phyloP scores from a whole-genome alignment of 2,329 filamentous ascomycete species.

The Pyrenochaeta sp. region DNA sequence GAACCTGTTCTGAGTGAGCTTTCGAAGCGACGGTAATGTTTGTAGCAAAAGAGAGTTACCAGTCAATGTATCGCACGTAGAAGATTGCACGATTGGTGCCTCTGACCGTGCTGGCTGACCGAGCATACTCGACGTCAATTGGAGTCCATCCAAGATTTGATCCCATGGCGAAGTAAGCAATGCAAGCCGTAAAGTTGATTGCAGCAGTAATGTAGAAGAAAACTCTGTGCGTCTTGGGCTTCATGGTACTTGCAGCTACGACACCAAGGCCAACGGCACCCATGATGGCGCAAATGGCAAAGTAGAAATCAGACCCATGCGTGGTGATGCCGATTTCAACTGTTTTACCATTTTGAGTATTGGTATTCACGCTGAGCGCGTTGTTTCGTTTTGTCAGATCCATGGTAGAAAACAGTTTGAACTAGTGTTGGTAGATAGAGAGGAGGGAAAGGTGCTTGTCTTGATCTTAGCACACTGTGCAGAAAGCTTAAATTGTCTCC shows the following conservation, averaged over 20 bases:
- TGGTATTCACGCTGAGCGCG: no score
- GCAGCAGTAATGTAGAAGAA: slow-evolving; percentile 71
- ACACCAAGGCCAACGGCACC: slow-evolving; percentile 61
- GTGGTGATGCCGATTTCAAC: slow-evolving; percentile 66
- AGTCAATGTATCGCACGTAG: slow-evolving; percentile 72
- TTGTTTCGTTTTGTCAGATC: no score
- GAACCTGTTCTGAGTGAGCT: no score
- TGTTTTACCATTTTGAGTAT: slow-evolving; percentile 54
- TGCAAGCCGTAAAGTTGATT: slow-evolving; percentile 65
- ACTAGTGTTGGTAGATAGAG: no score
- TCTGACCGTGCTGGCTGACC: slow-evolving; percentile 52
- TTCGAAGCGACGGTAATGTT: no score
- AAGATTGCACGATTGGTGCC: slow-evolving; percentile 69
- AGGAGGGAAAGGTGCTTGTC: no score
- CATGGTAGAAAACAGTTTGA: no score
- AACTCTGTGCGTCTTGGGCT: slow-evolving; percentile 63
- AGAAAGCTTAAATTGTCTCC: no score
- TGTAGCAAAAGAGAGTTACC: no score
- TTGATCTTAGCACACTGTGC: no score
- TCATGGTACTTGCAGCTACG: slow-evolving; percentile 60
- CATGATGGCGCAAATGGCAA: slow-evolving; percentile 68
- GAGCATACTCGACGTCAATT: slow-evolving; percentile 67
- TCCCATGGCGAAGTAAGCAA: slow-evolving; percentile 73
- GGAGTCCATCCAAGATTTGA: slow-evolving; percentile 69
- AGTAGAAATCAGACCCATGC: slow-evolving; percentile 69